Evolutionary conservation across 805 yeast species (phyloP), one percentile per base, ranked within the genome.

Genomic region (Maudiozyma serrabonitensis): DNA sequence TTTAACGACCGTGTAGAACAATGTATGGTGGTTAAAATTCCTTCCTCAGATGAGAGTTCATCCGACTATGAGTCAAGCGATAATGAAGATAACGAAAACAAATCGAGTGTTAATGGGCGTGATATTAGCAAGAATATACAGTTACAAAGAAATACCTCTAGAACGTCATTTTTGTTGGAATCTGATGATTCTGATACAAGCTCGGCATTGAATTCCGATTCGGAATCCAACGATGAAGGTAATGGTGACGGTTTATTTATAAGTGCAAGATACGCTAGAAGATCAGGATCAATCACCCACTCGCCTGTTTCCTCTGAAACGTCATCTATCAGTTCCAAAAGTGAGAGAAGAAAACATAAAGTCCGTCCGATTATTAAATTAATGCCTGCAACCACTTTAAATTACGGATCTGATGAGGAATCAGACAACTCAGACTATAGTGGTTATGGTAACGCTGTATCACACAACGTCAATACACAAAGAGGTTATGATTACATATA

Each of bases 1-100:
- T 93, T 93, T 69, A 93, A 84, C 64, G 95, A 88, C 63, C 80
- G 89, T 48, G 99, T 93, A 32, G 90, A 88, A 64, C 99, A 93
- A 67, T 93, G 99, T 67, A 81, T 87, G 53, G 90, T 95, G 0
- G 63, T 90, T 76, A 45, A 68, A 12, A 41, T 41, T n/a, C 7
- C 37, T 13, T 12, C 21, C 11, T 11, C 16, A 8, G 38, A 38
- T 12, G 26, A 26, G 59, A 35, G 58, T 54, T 50, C 52, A 2
- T 45, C 51, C 34, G 50, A 49, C 34, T 45, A 69, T 15, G 39
- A 47, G 15, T 37, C 26, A 15, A 19, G 26, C 39, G 39, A 40
- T 2, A 31, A 46, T 11, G 38, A 19, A 4, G 37, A 41, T 11
- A 18, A 37, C 21, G 73, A 71, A n/a, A 70, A 69, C 41, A 62